Base-by-base conservation (phyloP, 169 alveolate genomes). In the Eimeria sp. region DNA sequence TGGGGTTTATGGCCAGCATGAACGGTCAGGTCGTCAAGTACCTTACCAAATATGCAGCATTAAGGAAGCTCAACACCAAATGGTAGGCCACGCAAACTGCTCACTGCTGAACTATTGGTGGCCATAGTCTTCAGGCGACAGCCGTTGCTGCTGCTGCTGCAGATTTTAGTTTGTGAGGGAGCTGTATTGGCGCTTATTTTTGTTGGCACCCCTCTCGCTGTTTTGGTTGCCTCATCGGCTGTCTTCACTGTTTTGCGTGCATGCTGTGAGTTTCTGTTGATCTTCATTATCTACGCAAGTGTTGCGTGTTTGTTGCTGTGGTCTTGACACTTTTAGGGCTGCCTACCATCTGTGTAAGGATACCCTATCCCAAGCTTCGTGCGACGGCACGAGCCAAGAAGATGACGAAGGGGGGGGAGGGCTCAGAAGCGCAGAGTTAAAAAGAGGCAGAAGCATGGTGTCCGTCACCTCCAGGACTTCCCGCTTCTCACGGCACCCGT, bases 1-100 rank as follows among this genome's bases (percentile, higher is more conserved):
- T 93, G 63, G 93, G 96, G 61, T 93, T 93, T 51, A 87, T 93
- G 88, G 89, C 89, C 47, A 93, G 76, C 88, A 82, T 83, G 88
- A 93, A 49, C 54, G 80, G 86, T 11, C 89, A 93, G 54, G 80
- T 93, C 27, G 93, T 93, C 51, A 80, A 83, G 43, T 93, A 82
- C 93, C 76, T 93, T 14, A 80, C 92, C 72, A 80, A 70, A 70
- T 93, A 93, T 49, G 83, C 96, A 16, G 58, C 73, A 4, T 57
- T 93, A 18, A 84, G 93, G 20, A 61, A 70, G 22, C 93, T 93
- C 73, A 93, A 93, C 58, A 73, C 87, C 27, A 83, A 65, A 57
- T 93, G 96, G 96, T 91, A 30, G 14, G 67, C 45, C 43, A 82
- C 40, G 47, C 34, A 40, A 25, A n/a, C 6, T 49, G 49, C 90